These are phyloP conservation scores for Phalaenopsis hybrid DNA, from an alignment of 116 monocot genomes.

Conservation along the genomic window DNA sequence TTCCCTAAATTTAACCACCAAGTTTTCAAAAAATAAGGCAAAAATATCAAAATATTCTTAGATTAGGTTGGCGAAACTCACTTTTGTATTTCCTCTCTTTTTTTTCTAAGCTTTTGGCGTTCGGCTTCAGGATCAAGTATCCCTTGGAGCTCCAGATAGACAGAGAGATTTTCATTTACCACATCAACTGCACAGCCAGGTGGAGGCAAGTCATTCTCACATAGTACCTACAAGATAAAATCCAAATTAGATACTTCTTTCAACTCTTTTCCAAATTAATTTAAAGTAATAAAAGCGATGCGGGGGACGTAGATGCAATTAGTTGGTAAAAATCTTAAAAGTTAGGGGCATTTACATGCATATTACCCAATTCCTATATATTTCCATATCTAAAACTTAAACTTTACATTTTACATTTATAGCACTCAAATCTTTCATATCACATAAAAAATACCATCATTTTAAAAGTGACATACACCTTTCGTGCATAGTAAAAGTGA, in stretches of 20 bases:
- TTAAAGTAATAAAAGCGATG: not conserved
- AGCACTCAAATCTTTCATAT: no score
- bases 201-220: constrained; percentile 41
- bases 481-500: no score
- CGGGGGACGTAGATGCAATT: no score
- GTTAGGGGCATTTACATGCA: no score
- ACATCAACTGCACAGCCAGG: constrained; percentile 69
- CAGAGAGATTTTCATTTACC: constrained; percentile 84
- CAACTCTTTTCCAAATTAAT: not conserved
- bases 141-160: constrained; percentile 76
- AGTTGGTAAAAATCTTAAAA: no score
- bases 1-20: not conserved
- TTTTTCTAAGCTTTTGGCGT: constrained; percentile 66
- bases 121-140: constrained; percentile 65
- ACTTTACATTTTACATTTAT: no score
- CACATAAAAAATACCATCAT: no score
- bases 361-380: no score
- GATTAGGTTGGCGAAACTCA: constrained; percentile 22
- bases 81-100: constrained; percentile 72
- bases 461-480: no score
- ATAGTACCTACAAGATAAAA: constrained; percentile 42
- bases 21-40: not conserved
- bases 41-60: not conserved
- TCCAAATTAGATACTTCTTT: not conserved
- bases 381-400: no score